These are phyloP conservation scores for Galerina marginata DNA, from an alignment of 768 basidiomycete genomes.

Conservation along the genomic window DNA sequence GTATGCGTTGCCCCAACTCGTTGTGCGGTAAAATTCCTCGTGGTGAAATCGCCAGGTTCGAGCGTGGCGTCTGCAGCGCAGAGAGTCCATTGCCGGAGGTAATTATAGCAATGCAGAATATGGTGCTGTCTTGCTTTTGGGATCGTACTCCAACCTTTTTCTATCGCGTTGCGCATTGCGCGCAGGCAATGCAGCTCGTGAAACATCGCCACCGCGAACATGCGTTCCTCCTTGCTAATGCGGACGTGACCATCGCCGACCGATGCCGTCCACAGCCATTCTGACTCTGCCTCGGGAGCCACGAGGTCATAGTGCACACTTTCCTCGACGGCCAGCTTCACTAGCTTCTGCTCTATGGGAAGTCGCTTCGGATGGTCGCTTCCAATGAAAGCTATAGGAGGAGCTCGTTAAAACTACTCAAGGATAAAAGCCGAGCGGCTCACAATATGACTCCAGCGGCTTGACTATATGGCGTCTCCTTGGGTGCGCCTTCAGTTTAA, in stretches of 20 bases:
- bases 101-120: conserved; percentile 52
- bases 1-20: conserved; percentile 44
- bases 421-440: neutral
- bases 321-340: conserved; percentile 34
- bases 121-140: conserved; percentile 29
- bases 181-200: conserved; percentile 56
- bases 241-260: conserved; percentile 33
- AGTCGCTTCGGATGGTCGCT: conserved; percentile 32
- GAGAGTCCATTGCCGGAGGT: conserved; percentile 49
- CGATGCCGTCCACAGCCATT: conserved; percentile 36
- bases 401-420: neutral
- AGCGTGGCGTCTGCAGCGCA: conserved; percentile 55
- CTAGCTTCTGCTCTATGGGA: conserved; percentile 30
- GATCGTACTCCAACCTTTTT: conserved; percentile 28
- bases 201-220: conserved; percentile 45
- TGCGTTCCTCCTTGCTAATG: conserved; percentile 32
- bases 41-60: conserved; percentile 47
- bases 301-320: conserved; percentile 33
- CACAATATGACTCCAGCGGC: conserved; percentile 28
- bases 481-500: conserved; percentile 20
- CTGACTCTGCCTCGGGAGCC: conserved; percentile 30
- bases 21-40: conserved; percentile 38
- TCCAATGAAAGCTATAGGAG: conserved; percentile 29
- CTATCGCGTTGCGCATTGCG: conserved; percentile 33
- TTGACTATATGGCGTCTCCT: conserved; percentile 20